Percentiles rank a stretch among this genome's conserved stretches.
phyloP scores from a whole-genome alignment of 768 basidiomycete species.

The Russula griseocarnosa region DNA sequence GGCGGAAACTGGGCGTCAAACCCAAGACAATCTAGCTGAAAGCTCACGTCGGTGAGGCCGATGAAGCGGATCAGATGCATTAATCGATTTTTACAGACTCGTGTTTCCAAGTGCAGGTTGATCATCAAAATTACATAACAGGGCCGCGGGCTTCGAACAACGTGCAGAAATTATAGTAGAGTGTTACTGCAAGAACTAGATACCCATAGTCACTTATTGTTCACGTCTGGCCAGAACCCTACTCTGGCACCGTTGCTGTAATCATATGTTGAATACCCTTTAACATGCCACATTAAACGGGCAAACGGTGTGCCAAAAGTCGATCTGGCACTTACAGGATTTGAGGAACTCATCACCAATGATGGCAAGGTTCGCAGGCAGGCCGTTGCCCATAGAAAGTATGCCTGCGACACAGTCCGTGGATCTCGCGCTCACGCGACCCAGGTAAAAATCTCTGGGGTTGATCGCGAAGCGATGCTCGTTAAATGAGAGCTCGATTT shows the following conservation, averaged over 20 bases:
- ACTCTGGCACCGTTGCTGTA: constrained; percentile 51
- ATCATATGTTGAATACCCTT: constrained; percentile 62
- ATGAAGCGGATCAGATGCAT: background rate
- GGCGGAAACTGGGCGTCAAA: constrained; percentile 36
- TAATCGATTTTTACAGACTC: background rate
- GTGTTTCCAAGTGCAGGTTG: background rate
- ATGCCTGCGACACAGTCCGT: constrained; percentile 58
- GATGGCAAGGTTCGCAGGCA: constrained; percentile 54
- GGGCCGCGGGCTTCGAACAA: background rate
- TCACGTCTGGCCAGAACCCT: constrained; percentile 55
- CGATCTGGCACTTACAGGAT: constrained; percentile 47
- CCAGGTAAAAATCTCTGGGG: constrained; percentile 54
- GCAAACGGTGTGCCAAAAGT: background rate
- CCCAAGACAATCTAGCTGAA: constrained; percentile 34
- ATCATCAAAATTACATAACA: background rate
- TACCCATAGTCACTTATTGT: constrained; percentile 34
- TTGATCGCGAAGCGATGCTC: constrained; percentile 42
- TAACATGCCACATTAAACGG: background rate
- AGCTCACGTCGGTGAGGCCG: background rate
- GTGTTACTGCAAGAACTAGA: background rate
- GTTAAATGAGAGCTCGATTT: constrained; percentile 46
- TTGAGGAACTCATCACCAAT: constrained; percentile 65
- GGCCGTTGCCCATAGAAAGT: constrained; percentile 42
- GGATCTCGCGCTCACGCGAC: constrained; percentile 35
- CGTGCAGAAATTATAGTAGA: no score